These are phyloP conservation scores for Arthrobotrys sphaeroides DNA, from an alignment of 2,329 filamentous ascomycete species.

Conservation along the genomic window DNA sequence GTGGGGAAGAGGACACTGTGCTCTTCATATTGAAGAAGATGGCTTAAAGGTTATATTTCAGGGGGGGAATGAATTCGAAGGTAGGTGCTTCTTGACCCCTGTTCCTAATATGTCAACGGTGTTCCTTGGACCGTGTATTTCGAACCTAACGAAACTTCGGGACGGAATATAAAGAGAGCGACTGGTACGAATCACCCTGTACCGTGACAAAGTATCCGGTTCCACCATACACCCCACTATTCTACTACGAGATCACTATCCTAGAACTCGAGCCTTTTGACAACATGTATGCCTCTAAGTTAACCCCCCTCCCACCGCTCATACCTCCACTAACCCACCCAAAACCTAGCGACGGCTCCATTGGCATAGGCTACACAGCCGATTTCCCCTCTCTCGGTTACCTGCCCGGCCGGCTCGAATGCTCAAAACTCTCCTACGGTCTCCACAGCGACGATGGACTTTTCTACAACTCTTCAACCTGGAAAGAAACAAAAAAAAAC, in stretches of 20 bases:
- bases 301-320: too few relatives aligned
- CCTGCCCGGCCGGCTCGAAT: conserved; percentile 8
- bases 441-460: not conserved
- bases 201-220: not conserved
- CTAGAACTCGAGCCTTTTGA: not conserved
- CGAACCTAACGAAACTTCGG: too few relatives aligned
- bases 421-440: not conserved
- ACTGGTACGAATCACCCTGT: not conserved
- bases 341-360: too few relatives aligned
- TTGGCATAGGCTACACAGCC: conserved; percentile 1
- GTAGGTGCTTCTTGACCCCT: too few relatives aligned
- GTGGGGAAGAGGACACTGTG: not conserved
- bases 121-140: too few relatives aligned
- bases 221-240: conserved; percentile 10
- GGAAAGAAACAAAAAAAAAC: too few relatives aligned
- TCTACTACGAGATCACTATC: conserved; percentile 36
- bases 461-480: not conserved
- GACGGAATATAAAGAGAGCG: not conserved
- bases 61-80: too few relatives aligned
- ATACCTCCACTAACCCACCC: too few relatives aligned
- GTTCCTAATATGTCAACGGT: too few relatives aligned
- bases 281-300: too few relatives aligned
- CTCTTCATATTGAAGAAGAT: conserved; percentile 11
- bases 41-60: not conserved
- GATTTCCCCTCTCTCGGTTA: not conserved